Base-by-base conservation (phyloP, 2,329 filamentous ascomycete genomes). In the Ceratocystis cubensis region DNA sequence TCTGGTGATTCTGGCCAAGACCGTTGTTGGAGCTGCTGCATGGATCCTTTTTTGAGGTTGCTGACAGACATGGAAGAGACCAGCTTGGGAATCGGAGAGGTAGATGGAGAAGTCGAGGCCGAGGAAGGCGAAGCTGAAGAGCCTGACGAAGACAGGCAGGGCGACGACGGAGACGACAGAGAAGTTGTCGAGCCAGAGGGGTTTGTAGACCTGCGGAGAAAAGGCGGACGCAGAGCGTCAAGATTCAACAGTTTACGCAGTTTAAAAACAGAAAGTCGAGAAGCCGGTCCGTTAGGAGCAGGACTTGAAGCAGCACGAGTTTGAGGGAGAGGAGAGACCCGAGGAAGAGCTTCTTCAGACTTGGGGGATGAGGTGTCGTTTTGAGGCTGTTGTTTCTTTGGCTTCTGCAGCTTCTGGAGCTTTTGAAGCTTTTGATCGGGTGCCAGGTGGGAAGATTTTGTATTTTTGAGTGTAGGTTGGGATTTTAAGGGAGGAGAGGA, bases 261-360 rank as follows among this genome's bases (percentile, higher is more conserved):
- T 63, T 68, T 68, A 56, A 65, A 25, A 65, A 63, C 63, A 7
- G 63, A 63, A 48, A 65, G 66, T 17, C 66, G 63, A 33, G 63
- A 65, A 22, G 63, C n/a, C 1, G 53, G 22, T 5, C 3, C 8
- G 53, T 7, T 57, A 13, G 20, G 15, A 5, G 25, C 15, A 57
- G 53, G 13, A 30, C 33, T 22, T 17, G 53, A 57, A 17, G 53
- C 15, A 28, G 20, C 53, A 10, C 53, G 53, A 57, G 53, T 57
- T 57, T 57, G 53, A 28, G 53, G 53, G 17, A 57, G 53, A 15
- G 22, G 53, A 57, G 33, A 37, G 8, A 37, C 33, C 3, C 33
- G 33, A 37, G 53, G 53, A 13, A 33, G 1, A 57, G 53, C 22
- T 57, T 57, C 53, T 57, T 20, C 20, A 7, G 53, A 22, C 6